A percentile compares a stretch with the other conserved stretches of the same genome.
phyloP scores from a whole-genome alignment of 176 grass and related monocot genomes.

The Eleusine indica region DNA sequence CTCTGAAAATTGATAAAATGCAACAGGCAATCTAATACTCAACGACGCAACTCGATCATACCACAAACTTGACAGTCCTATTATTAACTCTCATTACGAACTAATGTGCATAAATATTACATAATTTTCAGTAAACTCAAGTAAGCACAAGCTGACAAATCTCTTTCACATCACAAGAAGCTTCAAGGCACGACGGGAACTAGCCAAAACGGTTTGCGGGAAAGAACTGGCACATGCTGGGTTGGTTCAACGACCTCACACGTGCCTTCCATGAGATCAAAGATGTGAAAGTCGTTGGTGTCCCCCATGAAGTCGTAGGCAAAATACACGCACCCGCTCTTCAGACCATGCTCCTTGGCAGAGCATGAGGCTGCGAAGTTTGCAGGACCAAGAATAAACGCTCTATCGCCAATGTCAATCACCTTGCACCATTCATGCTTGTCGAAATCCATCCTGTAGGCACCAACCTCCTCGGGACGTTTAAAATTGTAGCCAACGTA shows the following conservation, averaged over 20 bases:
- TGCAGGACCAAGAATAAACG: too few relatives aligned
- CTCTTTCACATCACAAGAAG: too few relatives aligned
- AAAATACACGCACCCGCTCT: neutral
- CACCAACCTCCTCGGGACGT: neutral
- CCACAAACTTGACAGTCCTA: too few relatives aligned
- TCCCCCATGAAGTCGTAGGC: neutral
- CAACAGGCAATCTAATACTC: too few relatives aligned
- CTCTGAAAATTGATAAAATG: too few relatives aligned
- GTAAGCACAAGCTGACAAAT: too few relatives aligned
- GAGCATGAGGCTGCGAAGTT: neutral
- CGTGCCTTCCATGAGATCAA: neutral
- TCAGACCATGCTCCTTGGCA: neutral
- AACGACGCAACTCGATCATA: too few relatives aligned
- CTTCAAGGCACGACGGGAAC: too few relatives aligned
- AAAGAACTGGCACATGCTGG: neutral
- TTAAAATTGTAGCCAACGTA: neutral
- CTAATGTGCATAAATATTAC: too few relatives aligned
- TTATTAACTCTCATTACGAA: too few relatives aligned
- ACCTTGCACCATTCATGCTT: neutral
- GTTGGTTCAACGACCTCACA: neutral
- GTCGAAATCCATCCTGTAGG: neutral
- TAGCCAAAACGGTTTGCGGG: neutral
- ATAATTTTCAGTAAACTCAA: too few relatives aligned
- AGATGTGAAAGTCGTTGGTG: neutral
- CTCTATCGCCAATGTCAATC: neutral